Evolutionary conservation across 169 alveolate genomes (phyloP).

Genomic region (Plasmodium malariae): DNA sequence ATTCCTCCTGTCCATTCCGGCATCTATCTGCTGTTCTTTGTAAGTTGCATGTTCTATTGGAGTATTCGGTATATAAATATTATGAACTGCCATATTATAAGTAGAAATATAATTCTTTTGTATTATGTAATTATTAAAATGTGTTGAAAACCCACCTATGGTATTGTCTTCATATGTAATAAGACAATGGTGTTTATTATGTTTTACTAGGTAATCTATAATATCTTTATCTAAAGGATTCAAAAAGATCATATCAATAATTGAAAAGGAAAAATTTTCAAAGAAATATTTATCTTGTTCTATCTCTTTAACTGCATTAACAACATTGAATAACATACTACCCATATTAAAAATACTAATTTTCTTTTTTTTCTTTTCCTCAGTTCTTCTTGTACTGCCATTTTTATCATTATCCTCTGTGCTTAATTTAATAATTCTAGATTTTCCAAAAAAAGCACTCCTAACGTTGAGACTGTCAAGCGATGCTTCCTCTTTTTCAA

Average conservation of each 20-base stretch:
- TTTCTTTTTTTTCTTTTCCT: conserved; percentile 1
- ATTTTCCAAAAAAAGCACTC: conserved; percentile 17
- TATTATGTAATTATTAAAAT: conserved; percentile 54
- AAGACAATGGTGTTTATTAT: conserved; percentile 31
- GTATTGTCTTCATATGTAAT: conserved; percentile 69
- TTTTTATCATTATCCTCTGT: not conserved
- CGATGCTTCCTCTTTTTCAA: conserved; percentile 2
- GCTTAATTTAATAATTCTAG: conserved; percentile 50
- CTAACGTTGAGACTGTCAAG: not conserved
- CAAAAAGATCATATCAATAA: conserved; percentile 67
- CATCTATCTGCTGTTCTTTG: conserved; percentile 27
- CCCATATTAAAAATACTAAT: conserved; percentile 63
- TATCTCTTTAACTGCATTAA: conserved; percentile 53
- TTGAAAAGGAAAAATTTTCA: conserved; percentile 26
- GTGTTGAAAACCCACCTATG: conserved; percentile 69
- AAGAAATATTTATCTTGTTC: conserved; percentile 16
- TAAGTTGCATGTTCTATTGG: conserved; percentile 62
- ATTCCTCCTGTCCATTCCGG: conserved; percentile 10
- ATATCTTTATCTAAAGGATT: conserved; percentile 60
- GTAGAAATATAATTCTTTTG: conserved; percentile 39
- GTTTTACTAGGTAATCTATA: conserved; percentile 31
- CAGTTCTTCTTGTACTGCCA: not conserved
- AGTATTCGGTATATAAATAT: conserved; percentile 44
- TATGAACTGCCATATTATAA: conserved; percentile 35
- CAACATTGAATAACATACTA: conserved; percentile 58